Base-by-base conservation (phyloP, 2,329 filamentous ascomycete species). In the Fusarium liriodendri region DNA sequence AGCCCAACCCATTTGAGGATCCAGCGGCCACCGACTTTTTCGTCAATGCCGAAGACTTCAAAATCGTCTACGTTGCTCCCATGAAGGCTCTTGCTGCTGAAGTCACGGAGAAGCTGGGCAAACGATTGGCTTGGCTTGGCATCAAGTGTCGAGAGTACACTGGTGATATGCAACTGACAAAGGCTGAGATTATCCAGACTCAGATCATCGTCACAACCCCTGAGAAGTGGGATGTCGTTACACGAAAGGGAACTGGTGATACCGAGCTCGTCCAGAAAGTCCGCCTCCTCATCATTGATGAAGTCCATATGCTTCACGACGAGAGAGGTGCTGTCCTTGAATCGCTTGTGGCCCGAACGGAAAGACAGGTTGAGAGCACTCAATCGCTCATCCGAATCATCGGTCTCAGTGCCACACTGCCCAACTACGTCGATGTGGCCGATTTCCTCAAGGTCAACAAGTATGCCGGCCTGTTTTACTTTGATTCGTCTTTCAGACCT, bases 201-300 rank as follows among this genome's bases (percentile, higher is more conserved):
- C 97, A 99, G 80, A 97, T 99, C 76, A 98, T 99, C 69, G 97
- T 99, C 59, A 99, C 97, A 0, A 99, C 97, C 1, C 97, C 97
- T 38, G 97, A 99, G 84, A 99, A 99, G 84, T 99, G 97, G 97
- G 97, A 99, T 81, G 97, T 99, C 1, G 94, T 99, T 6, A 99
- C 97, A 4, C 90, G 97, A 70, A 99, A 98, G 83, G 97, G 96
- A 66, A 98, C 95, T 1, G 97, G 97, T 18, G 97, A 99, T 80
- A 98, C 97, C 0, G 97, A 98, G 80, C 89, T 99, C 4, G 97
- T 99, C 16, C 97, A 99, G 79, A 99, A 99, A 81, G 97, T 99
- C 27, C 91, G 96, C 13, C 87, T 99, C 2, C 89, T 99, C 69
- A 98, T 99, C 78, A 98, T 99, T 72, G 97, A 99, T 82, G 97